Evolutionary conservation across 352 stramenopile genomes (phyloP).

Genomic region (Lagenidium sp.): DNA sequence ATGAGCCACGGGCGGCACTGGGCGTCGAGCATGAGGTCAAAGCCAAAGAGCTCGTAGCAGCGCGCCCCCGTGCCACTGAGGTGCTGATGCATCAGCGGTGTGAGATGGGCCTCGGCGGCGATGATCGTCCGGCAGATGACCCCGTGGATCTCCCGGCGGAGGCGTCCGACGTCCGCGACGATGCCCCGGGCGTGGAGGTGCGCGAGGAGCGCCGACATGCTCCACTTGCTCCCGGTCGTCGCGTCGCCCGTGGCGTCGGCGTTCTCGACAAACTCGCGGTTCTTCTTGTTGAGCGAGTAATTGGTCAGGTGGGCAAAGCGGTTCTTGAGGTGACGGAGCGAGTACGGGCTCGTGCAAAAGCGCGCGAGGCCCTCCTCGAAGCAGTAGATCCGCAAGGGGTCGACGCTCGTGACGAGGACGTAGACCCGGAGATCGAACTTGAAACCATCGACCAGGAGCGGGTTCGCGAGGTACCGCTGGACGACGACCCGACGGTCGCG

Average conservation of each 20-base stretch:
- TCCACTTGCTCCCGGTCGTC: constrained; percentile 66
- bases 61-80: constrained; percentile 10
- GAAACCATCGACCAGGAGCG: constrained; percentile 72
- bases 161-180: constrained; percentile 19
- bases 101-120: constrained; percentile 52
- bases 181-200: constrained; percentile 23
- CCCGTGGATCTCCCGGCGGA: constrained; percentile 32
- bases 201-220: constrained; percentile 37
- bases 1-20: constrained; percentile 54
- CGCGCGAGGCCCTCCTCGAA: constrained; percentile 80
- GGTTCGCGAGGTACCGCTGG: constrained; percentile 69
- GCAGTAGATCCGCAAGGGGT: constrained; percentile 80
- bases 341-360: constrained; percentile 81
- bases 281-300: constrained; percentile 71
- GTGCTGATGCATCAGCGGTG: constrained; percentile 45
- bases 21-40: constrained; percentile 65
- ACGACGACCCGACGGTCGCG: constrained; percentile 41
- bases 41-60: constrained; percentile 72
- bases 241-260: constrained; percentile 20
- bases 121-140: constrained; percentile 70
- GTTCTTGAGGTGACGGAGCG: constrained; percentile 46
- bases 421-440: constrained; percentile 91
- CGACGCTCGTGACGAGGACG: constrained; percentile 80
- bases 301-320: constrained; percentile 69
- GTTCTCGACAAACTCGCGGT: constrained; percentile 51